phyloP scores from a whole-genome alignment of 257 asterid genomes.

The Nemophila menziesii region DNA sequence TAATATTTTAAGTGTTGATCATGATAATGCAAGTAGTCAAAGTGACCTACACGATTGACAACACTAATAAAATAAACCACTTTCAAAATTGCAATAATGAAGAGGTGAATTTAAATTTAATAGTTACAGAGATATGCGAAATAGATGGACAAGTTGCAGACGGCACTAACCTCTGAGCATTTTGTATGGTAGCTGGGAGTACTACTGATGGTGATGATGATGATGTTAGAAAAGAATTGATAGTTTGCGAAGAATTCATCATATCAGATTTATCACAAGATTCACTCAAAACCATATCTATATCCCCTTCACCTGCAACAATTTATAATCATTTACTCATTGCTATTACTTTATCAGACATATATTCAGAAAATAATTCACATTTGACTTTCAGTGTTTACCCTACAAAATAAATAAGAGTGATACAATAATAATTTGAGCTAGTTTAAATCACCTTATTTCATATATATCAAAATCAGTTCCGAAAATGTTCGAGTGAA shows the following conservation, averaged over 20 bases:
- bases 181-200: constrained; percentile 24
- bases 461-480: too few relatives aligned
- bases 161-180: constrained; percentile 42
- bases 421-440: too few relatives aligned
- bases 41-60: too few relatives aligned
- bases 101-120: too few relatives aligned
- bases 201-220: constrained; percentile 10
- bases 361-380: background rate
- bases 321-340: background rate
- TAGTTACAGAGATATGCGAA: background rate
- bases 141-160: constrained; percentile 11
- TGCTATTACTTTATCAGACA: constrained; percentile 7
- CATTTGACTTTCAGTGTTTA: too few relatives aligned
- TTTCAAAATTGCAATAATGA: background rate
- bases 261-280: constrained; percentile 19
- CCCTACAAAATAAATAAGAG: too few relatives aligned
- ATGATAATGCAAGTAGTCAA: too few relatives aligned
- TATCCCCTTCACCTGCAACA: constrained; percentile 24
- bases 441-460: too few relatives aligned
- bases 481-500: too few relatives aligned
- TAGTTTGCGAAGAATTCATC: background rate
- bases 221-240: constrained; percentile 16
- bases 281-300: constrained; percentile 23
- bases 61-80: too few relatives aligned
- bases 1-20: too few relatives aligned